These are phyloP conservation scores for Polyplosphaeria fusca DNA, from an alignment of 495 filamentous ascomycete species.

Conservation along the genomic window DNA sequence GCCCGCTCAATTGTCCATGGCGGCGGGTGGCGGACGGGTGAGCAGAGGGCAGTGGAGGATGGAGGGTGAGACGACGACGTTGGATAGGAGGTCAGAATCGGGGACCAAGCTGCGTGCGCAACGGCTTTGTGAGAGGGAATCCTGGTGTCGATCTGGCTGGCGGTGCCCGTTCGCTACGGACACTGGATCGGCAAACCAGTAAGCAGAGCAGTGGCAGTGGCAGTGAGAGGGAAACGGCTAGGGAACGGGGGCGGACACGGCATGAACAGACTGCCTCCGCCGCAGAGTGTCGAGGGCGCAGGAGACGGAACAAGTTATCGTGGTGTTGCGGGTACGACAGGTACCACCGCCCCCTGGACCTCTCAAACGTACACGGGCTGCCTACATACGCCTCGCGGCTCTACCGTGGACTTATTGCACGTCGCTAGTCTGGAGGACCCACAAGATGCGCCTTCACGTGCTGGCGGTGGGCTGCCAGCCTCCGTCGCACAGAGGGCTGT, in stretches of 20 bases:
- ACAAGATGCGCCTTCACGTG: neutral
- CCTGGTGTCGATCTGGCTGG: neutral
- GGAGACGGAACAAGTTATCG: neutral
- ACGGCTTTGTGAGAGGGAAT: neutral
- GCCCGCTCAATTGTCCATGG: neutral
- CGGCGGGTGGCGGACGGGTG: neutral
- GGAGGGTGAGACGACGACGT: neutral
- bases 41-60: neutral
- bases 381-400: neutral
- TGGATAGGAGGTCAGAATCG: slow-evolving; percentile 3
- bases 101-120: neutral
- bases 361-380: neutral
- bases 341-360: neutral
- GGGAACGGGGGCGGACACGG: no score
- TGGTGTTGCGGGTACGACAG: neutral
- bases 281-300: no score
- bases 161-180: neutral
- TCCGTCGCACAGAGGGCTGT: neutral
- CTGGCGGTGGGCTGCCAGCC: neutral
- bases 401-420: neutral
- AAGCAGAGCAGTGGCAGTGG: no score
- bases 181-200: neutral
- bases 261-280: no score
- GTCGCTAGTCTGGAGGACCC: neutral
- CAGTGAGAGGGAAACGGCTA: neutral